These are phyloP conservation scores for Phellopilus nigrolimitatus DNA, from an alignment of 1,284 basidiomycete species.

Conservation along the genomic window DNA sequence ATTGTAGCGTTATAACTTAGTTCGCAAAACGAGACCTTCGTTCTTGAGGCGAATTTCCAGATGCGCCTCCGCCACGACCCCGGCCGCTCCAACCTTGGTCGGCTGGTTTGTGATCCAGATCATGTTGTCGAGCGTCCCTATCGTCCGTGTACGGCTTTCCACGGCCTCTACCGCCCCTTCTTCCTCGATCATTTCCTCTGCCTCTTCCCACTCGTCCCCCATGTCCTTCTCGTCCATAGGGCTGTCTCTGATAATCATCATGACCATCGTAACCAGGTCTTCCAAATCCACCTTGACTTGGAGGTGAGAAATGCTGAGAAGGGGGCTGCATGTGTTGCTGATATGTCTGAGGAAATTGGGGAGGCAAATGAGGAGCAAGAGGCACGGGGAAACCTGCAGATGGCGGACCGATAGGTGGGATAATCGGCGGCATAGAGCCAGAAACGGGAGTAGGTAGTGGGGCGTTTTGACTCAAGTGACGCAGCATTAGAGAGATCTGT, in stretches of 20 bases:
- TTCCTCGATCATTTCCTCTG: conserved; percentile 5
- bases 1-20: background rate
- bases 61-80: conserved; percentile 17
- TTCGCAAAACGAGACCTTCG: conserved; percentile 6
- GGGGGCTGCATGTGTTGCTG: conserved; percentile 1
- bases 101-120: background rate
- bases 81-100: conserved; percentile 20
- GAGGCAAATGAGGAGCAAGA: conserved; percentile 10
- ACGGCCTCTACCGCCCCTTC: conserved; percentile 11
- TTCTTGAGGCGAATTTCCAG: conserved; percentile 3
- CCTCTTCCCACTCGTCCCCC: conserved; percentile 6
- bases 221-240: conserved; percentile 5
- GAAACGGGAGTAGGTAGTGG: conserved; percentile 3
- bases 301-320: background rate
- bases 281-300: conserved; percentile 2
- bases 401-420: background rate
- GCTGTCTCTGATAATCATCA: background rate
- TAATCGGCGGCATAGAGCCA: background rate
- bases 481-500: conserved; percentile 54
- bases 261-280: conserved; percentile 5
- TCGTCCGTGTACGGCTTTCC: conserved; percentile 7
- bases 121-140: background rate
- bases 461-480: conserved; percentile 21
- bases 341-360: background rate
- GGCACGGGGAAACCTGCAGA: too few species aligned